These are phyloP conservation scores for Coemansia sp. DNA, from an alignment of 192 early-diverging fungal species.

Conservation along the genomic window DNA sequence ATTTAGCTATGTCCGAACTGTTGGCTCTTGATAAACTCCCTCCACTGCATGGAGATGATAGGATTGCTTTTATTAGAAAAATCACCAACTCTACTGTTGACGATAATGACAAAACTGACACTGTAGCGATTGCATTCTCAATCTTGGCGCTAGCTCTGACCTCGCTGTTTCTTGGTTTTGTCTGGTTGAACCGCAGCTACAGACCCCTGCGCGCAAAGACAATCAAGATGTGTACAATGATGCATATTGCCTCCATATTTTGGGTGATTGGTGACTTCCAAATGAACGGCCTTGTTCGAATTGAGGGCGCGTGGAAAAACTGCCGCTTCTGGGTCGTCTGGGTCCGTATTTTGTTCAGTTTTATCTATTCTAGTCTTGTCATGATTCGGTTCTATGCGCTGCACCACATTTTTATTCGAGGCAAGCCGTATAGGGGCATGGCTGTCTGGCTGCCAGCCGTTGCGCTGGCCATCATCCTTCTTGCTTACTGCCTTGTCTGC, in stretches of 20 bases:
- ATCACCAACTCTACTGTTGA: conserved; percentile 3
- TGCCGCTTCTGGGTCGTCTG: conserved; percentile 30
- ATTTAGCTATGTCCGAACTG: conserved; percentile 5
- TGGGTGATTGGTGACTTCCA: conserved; percentile 21
- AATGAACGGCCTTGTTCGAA: conserved; percentile 16
- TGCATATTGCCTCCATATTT: conserved; percentile 14
- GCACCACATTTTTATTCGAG: conserved; percentile 25
- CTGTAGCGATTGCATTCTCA: neutral
- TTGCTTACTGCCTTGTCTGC: conserved; percentile 18
- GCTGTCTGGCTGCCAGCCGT: conserved; percentile 12
- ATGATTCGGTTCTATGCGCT: conserved; percentile 19
- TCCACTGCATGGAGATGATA: conserved; percentile 17
- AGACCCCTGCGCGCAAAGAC: conserved; percentile 25
- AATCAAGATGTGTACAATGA: conserved; percentile 22
- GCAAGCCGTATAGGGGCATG: conserved; percentile 21
- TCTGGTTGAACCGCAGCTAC: conserved; percentile 22
- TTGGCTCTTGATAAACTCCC: conserved; percentile 8
- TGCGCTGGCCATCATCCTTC: neutral
- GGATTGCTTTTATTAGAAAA: conserved; percentile 7
- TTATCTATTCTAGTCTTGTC: conserved; percentile 11
- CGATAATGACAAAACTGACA: conserved; percentile 14
- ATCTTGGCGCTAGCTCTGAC: conserved; percentile 4
- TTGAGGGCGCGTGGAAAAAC: conserved; percentile 10
- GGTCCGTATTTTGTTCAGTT: conserved; percentile 22
- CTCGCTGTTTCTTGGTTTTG: conserved; percentile 14